Conservation (phyloP, 805 yeast species). For the Lipomyces chichibuensis region DNA sequence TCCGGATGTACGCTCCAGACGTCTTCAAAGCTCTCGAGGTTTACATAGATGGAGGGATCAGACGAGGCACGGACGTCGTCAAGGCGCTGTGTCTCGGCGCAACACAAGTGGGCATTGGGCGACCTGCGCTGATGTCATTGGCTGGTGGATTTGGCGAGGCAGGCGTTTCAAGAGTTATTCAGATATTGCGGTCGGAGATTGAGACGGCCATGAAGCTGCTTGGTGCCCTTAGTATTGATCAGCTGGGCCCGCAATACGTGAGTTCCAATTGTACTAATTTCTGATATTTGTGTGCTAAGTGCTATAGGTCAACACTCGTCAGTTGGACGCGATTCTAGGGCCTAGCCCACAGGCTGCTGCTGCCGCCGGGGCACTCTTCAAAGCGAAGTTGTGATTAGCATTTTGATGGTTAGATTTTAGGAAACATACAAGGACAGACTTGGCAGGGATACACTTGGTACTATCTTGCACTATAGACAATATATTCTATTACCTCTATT, state of each 20-base stretch:
- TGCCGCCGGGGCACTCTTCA: background rate
- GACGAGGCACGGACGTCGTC: slow-evolving; percentile 66
- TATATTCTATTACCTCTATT: background rate
- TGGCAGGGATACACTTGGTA: background rate
- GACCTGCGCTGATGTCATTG: slow-evolving; percentile 67
- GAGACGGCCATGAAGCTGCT: slow-evolving; percentile 66
- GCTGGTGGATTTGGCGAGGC: slow-evolving; percentile 65
- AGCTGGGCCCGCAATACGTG: slow-evolving; percentile 45
- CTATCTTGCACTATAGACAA: background rate
- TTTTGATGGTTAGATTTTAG: too few relatives aligned
- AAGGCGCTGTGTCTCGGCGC: slow-evolving; percentile 73
- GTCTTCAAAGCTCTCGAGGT: slow-evolving; percentile 54
- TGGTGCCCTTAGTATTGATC: slow-evolving; percentile 58
- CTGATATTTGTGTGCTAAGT: background rate
- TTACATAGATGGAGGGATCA: slow-evolving; percentile 67
- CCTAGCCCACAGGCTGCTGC: slow-evolving; percentile 16
- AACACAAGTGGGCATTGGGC: slow-evolving; percentile 63
- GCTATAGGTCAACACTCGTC: slow-evolving; percentile 20
- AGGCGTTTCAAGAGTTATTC: slow-evolving; percentile 63
- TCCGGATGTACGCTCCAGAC: slow-evolving; percentile 48
- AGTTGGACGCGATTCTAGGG: slow-evolving; percentile 22
- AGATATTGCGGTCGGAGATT: slow-evolving; percentile 63
- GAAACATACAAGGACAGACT: background rate
- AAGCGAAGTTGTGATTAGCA: slow-evolving; percentile 8
- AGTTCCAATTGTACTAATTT: background rate